Base-by-base conservation (phyloP, 495 filamentous ascomycete species). In the Annulohypoxylon stygium region DNA sequence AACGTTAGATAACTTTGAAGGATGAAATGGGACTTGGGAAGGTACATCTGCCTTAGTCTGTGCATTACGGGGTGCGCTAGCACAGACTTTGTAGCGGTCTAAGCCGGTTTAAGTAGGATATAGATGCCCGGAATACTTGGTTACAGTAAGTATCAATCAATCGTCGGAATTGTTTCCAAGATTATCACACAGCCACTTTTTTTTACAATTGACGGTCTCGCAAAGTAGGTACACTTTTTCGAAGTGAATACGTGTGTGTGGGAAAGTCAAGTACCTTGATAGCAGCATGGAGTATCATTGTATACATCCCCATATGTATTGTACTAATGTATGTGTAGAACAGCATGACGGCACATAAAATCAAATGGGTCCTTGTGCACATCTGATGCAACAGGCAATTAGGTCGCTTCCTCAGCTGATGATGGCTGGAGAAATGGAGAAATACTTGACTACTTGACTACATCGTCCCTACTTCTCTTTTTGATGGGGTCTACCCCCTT, bases 321-420 rank as follows among this genome's bases (percentile, higher is more conserved):
- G 30, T 30, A 30, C 30, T 30, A 30, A 30, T 30, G 30, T 30
- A 30, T 30, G 30, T 30, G 67, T 70, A 70, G 30, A 70, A 25
- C 67, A 53, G 36, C 47, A 61, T 71, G 53, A 37, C 10, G 43
- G 61, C 12, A 25, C 33, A 39, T 71, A 45, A 45, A 71, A 62
- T 54, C 50, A 64, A 36, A 61, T 65, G 59, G 53, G 45, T 65
- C 60, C 61, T 47, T 62, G 30, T 45, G 48, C 25, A 47, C 61
- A 66, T 58, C 62, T 61, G 61, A 70, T 59, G 60, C 39, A 25
- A 64, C 37, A 45, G 30, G 37, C 25, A 36, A 66, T 45, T 66
- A 58, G 54, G 53, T 33, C 18, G 2, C 11, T 36, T 30, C 50
- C 70, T 73, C 70, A 73, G 70, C 70, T 74, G 71, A 74, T 65